Evolutionary conservation across 345 rosid species (phyloP), one percentile per base, ranked within the genome.

Genomic region (Eucalyptus cladocalyx): DNA sequence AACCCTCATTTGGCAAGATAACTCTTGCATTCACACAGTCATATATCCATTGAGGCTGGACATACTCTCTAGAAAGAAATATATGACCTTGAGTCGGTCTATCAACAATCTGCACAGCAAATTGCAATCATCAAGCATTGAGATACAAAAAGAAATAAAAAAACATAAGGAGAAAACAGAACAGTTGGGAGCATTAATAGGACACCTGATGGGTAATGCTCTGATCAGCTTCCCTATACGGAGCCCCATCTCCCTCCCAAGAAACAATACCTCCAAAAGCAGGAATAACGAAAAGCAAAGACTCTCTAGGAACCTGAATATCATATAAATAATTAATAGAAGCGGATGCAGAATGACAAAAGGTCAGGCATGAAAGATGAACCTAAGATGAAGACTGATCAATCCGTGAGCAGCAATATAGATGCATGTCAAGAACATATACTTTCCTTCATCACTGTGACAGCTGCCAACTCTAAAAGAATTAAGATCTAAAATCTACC

Each of bases 241-340:
- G 99, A 42, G 99, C 98, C 32, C 95, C 99, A 87, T 95, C 98
- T 80, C 99, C 98, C 86, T 96, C 99, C 99, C 99, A 97, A 89
- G 99, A 97, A 88, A 97, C 98, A 89, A 90, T 89, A 86, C 99
- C 99, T 37, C 99, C 99, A 92, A 97, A 97, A 90, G 99, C 95
- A 92, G 98, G 97, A 91, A 97, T 93, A 87, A 97, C 96, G 87
- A 97, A 96, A 50, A 95, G 98, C 90, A 97, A 89, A 1, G 99
- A 95, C 91, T 97, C 99, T 90, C 99, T 93, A n/a, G 99, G 99
- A 91, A 96, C 99, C 99, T 97, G 90, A 92, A 15, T 32, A 89
- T 40, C 42, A 81, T 81, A 80, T 45, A 62, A 58, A n/a, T 16
- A 80, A 76, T 7, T 40, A 60, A 86, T 48, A 89, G 83, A 76